Evolutionary conservation across 257 asterid species (phyloP).

Genomic region (Solanum okadae): DNA sequence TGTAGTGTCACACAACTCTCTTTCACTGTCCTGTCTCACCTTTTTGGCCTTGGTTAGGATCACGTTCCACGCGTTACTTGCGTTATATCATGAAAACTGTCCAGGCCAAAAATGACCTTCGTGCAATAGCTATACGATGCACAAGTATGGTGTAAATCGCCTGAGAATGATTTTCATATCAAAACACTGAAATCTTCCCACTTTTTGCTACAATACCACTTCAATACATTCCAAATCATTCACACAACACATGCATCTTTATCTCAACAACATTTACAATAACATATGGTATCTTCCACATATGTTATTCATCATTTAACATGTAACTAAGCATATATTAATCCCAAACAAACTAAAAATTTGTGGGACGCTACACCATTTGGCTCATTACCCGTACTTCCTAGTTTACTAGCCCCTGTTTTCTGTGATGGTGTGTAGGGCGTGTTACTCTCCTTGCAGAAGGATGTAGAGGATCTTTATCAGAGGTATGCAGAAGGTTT

Average conservation of each 20-base stretch:
- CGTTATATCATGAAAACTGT: background rate
- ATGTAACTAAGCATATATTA: background rate
- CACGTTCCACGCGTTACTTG: background rate
- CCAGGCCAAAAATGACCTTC: background rate
- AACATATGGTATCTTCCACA: background rate
- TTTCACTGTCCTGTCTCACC: background rate
- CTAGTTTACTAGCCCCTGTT: background rate
- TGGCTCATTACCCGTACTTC: background rate
- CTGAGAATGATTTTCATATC: background rate
- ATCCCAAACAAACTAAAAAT: background rate
- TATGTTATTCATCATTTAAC: background rate
- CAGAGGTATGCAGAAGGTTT: slow-evolving; percentile 54
- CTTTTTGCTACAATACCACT: background rate
- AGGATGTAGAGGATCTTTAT: slow-evolving; percentile 98
- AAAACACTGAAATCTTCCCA: background rate
- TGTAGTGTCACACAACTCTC: background rate
- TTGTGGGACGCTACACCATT: background rate
- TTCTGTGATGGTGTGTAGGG: slow-evolving; percentile 42
- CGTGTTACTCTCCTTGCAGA: slow-evolving; percentile 75
- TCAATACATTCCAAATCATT: background rate
- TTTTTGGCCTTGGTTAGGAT: background rate
- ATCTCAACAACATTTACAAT: background rate
- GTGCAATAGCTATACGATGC: background rate
- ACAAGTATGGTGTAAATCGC: background rate
- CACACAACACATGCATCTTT: background rate